Evolutionary conservation across 352 stramenopile species (phyloP).

Genomic region (Pythium dissimile): DNA sequence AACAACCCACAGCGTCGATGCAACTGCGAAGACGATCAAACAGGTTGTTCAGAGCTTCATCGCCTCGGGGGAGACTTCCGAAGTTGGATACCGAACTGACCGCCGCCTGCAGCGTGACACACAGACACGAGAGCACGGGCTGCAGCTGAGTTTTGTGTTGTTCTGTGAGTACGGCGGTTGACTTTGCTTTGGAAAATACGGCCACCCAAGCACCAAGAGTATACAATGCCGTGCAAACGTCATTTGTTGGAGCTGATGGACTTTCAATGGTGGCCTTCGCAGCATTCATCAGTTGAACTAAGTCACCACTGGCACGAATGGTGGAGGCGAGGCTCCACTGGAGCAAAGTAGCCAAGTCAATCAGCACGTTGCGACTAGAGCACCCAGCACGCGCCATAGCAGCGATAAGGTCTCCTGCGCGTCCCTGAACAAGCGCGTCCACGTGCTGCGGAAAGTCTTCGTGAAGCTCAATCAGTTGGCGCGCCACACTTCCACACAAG

Average conservation of each 20-base stretch:
- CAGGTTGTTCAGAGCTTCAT: constrained; percentile 9
- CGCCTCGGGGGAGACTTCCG: constrained; percentile 12
- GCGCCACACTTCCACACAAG: constrained; percentile 4
- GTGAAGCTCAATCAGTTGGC: constrained; percentile 14
- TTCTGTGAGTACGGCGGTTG: too few relatives aligned
- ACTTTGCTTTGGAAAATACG: too few relatives aligned
- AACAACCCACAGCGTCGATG: constrained; percentile 16
- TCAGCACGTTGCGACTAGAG: background rate
- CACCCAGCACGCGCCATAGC: background rate
- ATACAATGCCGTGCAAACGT: constrained; percentile 10
- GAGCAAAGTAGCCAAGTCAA: constrained; percentile 10
- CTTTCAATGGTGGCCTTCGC: too few relatives aligned
- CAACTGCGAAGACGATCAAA: constrained; percentile 13
- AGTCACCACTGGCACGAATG: background rate
- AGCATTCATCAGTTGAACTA: too few relatives aligned
- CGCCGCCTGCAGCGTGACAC: background rate
- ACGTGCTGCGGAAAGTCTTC: constrained; percentile 1
- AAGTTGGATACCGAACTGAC: constrained; percentile 11
- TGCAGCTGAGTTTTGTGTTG: too few relatives aligned
- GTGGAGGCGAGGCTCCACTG: constrained; percentile 9
- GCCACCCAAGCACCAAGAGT: background rate
- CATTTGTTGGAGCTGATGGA: background rate
- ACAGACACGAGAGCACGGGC: background rate
- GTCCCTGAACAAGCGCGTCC: background rate
- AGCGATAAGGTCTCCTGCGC: background rate